phyloP scores from a whole-genome alignment of 192 early-diverging fungal genomes.

The Obelidium mucronatum region DNA sequence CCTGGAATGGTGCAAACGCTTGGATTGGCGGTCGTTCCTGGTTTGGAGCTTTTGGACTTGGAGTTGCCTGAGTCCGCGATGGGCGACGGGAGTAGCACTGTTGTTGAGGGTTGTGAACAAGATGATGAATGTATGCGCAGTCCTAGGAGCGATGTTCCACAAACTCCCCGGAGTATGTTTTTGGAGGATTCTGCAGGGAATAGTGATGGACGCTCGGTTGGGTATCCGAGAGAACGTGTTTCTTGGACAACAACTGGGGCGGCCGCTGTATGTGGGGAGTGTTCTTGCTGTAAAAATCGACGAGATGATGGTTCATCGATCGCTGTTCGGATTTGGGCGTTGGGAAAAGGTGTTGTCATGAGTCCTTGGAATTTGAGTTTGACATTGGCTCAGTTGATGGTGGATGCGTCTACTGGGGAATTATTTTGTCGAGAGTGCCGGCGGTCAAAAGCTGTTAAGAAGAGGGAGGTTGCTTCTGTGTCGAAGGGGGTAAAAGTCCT shows the following conservation, averaged over 20 bases:
- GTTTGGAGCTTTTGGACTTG: not conserved
- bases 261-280: not conserved
- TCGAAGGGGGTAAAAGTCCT: too few relatives aligned
- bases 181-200: not conserved
- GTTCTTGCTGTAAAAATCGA: not conserved
- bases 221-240: not conserved
- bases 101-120: too few relatives aligned
- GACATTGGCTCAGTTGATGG: not conserved
- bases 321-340: not conserved
- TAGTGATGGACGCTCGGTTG: not conserved
- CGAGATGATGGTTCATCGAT: not conserved
- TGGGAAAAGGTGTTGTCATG: not conserved
- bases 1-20: conserved; percentile 30
- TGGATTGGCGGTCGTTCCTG: not conserved
- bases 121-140: too few relatives aligned
- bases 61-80: not conserved
- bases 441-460: not conserved
- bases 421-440: not conserved
- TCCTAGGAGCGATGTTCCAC: too few relatives aligned
- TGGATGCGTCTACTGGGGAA: not conserved
- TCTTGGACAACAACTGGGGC: too few relatives aligned
- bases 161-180: too few relatives aligned
- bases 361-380: not conserved
- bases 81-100: not conserved
- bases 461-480: too few relatives aligned